Conservation (phyloP, 306 rosid genomes). For the Sicyos baderoa region DNA sequence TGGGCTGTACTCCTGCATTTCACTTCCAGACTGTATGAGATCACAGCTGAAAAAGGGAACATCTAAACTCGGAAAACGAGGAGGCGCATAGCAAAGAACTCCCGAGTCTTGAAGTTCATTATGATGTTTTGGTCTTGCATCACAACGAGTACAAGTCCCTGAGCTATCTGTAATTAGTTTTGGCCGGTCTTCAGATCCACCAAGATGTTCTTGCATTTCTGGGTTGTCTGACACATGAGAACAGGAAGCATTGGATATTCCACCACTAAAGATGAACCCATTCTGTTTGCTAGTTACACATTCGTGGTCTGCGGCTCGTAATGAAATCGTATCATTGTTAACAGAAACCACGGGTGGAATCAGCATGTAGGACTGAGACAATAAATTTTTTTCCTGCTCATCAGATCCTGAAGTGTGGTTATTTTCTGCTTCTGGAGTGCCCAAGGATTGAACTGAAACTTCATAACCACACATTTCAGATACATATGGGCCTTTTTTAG, state of each 20-base stretch:
- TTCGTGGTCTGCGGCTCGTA: slow-evolving; percentile 38
- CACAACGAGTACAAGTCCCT: slow-evolving; percentile 33
- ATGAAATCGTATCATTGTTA: slow-evolving; percentile 31
- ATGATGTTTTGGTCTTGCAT: slow-evolving; percentile 30
- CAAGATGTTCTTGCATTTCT: slow-evolving; percentile 40
- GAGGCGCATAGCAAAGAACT: slow-evolving; percentile 81
- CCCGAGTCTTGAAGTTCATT: slow-evolving; percentile 51
- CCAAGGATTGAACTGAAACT: slow-evolving; percentile 39
- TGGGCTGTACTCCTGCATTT: slow-evolving; percentile 96
- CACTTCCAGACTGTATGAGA: slow-evolving; percentile 68
- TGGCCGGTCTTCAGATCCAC: slow-evolving; percentile 33
- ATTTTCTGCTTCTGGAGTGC: slow-evolving; percentile 30
- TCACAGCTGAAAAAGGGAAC: slow-evolving; percentile 93
- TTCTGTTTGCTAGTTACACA: slow-evolving; percentile 39
- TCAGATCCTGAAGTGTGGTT: slow-evolving; percentile 33
- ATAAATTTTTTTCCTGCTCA: slow-evolving; percentile 27
- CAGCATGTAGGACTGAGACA: slow-evolving; percentile 28
- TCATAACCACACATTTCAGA: slow-evolving; percentile 37
- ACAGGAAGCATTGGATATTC: slow-evolving; percentile 41
- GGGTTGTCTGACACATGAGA: slow-evolving; percentile 25
- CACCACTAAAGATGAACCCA: slow-evolving; percentile 39
- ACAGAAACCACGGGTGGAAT: slow-evolving; percentile 33
- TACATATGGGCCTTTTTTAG: slow-evolving; percentile 26
- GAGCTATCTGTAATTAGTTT: slow-evolving; percentile 42
- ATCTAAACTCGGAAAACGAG: slow-evolving; percentile 87